A percentile compares a stretch with the other conserved stretches of the same genome.
These are phyloP conservation scores for Talaromyces atroroseus DNA, from an alignment of 2,329 filamentous ascomycete genomes.

Conservation along the genomic window DNA sequence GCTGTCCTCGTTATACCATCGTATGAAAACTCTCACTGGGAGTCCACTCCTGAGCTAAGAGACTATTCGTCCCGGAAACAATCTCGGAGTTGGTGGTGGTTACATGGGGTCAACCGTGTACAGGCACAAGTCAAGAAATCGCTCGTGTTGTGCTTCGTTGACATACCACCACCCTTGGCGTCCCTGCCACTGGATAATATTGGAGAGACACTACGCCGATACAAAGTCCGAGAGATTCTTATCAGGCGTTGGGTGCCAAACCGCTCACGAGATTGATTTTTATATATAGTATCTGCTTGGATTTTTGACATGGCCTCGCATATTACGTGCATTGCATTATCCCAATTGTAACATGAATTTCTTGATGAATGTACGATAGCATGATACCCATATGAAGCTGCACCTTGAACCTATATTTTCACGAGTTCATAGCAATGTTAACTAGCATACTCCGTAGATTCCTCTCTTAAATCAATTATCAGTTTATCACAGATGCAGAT, in stretches of 20 bases:
- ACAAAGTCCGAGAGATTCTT: constrained; percentile 73
- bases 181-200: constrained; percentile 49
- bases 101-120: constrained; percentile 85
- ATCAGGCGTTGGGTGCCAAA: constrained; percentile 81
- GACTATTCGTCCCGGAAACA: constrained; percentile 46
- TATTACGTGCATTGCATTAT: background rate
- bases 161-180: constrained; percentile 66
- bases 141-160: constrained; percentile 82
- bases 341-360: background rate
- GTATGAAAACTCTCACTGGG: constrained; percentile 71
- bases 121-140: constrained; percentile 87
- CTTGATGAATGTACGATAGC: constrained; percentile 12
- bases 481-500: too few species aligned
- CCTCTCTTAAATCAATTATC: too few species aligned
- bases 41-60: constrained; percentile 43
- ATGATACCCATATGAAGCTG: constrained; percentile 10
- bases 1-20: constrained; percentile 78
- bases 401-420: background rate
- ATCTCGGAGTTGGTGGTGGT: constrained; percentile 45
- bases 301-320: background rate
- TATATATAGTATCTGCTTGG: background rate
- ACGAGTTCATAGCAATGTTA: background rate
- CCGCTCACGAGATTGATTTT: constrained; percentile 57
- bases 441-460: too few species aligned
- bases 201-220: constrained; percentile 58